A percentile compares a stretch with the other conserved stretches of the same genome.
Evolutionary conservation across 805 yeast genomes (phyloP).

Genomic region (Schizosaccharomyces cryophilus): DNA sequence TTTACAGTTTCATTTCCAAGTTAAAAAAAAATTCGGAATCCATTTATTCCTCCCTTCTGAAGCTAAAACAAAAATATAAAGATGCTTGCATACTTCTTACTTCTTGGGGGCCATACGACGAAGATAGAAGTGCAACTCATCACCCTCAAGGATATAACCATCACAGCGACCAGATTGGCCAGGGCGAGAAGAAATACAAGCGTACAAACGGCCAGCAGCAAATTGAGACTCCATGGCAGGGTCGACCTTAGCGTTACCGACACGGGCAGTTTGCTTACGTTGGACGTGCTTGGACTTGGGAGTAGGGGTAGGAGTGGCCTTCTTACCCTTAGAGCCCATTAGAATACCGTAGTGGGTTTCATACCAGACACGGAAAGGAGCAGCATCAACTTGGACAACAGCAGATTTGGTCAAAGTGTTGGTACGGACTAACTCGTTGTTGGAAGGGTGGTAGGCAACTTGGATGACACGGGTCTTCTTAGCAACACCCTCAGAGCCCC

Average conservation of each 20-base stretch:
- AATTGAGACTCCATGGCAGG: constrained; percentile 83
- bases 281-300: constrained; percentile 42
- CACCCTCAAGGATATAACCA: constrained; percentile 99
- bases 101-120: constrained; percentile 41
- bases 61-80: neutral
- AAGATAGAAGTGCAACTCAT: constrained; percentile 99
- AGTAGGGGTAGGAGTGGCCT: constrained; percentile 17
- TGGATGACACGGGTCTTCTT: constrained; percentile 97
- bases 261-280: constrained; percentile 86
- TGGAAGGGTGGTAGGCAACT: constrained; percentile 98
- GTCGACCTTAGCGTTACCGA: constrained; percentile 64
- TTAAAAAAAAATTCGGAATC: neutral
- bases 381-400: constrained; percentile 96
- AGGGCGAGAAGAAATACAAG: constrained; percentile 96
- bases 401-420: constrained; percentile 98
- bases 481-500: constrained; percentile 97
- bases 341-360: constrained; percentile 93
- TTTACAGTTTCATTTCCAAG: neutral
- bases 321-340: constrained; percentile 43
- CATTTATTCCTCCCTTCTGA: neutral
- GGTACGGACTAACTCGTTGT: constrained; percentile 98
- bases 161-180: constrained; percentile 99
- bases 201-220: constrained; percentile 97
- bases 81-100: neutral
- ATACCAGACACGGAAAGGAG: constrained; percentile 98